These are phyloP conservation scores for Tubosaeta sp. DNA, from an alignment of 768 basidiomycete species.

Conservation along the genomic window DNA sequence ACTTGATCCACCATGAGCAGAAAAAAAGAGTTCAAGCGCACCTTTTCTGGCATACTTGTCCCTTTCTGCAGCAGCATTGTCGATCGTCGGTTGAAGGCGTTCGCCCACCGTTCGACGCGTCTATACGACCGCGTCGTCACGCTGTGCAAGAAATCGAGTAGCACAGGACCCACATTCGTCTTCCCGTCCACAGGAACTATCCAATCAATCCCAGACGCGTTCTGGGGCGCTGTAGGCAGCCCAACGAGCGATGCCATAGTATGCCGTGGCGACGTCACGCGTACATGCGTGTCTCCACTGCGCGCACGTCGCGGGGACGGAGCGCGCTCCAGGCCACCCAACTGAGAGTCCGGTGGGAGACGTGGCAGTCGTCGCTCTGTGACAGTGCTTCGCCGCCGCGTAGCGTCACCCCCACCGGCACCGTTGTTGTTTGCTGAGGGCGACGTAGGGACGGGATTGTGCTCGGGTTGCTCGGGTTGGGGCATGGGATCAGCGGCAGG, in stretches of 20 bases:
- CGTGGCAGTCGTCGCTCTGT: constrained; percentile 8
- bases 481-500: background rate
- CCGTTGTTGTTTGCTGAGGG: background rate
- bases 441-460: background rate
- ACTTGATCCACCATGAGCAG: constrained; percentile 2
- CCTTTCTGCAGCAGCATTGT: constrained; percentile 42
- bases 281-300: constrained; percentile 16
- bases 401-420: background rate
- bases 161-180: constrained; percentile 9
- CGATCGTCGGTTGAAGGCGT: constrained; percentile 52
- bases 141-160: background rate
- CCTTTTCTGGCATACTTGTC: constrained; percentile 47
- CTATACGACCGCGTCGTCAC: background rate
- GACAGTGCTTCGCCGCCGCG: constrained; percentile 1
- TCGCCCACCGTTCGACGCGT: constrained; percentile 42
- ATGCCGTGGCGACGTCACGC: constrained; percentile 8
- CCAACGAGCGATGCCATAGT: background rate
- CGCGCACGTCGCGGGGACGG: constrained; percentile 6
- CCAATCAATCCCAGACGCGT: constrained; percentile 17
- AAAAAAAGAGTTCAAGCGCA: background rate
- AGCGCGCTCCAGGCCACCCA: constrained; percentile 2
- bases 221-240: background rate
- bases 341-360: constrained; percentile 5
- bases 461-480: constrained; percentile 13
- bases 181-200: constrained; percentile 26